Evolutionary conservation across 192 early-diverging fungal species (phyloP), one percentile per base, ranked within the genome.

Genomic region (Coemansia sp.): DNA sequence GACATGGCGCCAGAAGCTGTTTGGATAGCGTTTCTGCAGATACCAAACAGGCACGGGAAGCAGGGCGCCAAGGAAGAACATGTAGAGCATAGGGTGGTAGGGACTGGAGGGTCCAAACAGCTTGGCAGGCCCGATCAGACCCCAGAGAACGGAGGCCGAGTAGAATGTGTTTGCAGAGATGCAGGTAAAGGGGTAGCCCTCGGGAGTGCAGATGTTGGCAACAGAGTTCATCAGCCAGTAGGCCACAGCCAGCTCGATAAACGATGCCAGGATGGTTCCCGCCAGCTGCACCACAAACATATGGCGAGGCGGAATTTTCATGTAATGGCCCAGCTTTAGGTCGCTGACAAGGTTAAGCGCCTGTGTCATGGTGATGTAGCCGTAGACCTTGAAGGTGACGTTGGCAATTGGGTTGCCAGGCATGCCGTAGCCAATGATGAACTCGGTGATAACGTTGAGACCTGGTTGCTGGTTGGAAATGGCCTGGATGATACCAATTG

Each of bases 331-430:
- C 12, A 93, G 81, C 68, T 92, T 93, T 23, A 91, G 72, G 67
- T 93, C 92, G 69, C 70, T 67, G 11, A 79, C 74, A 37, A 96
- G 88, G 23, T 84, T 84, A 39, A 96, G 71, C 44, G 88, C 89
- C 81, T 98, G 95, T n/a, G 83, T 74, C 80, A 93, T 84, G 6
- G 89, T 85, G 63, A 90, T 94, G 73, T 88, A 89, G 52, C 91
- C 92, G 61, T 92, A 87, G 12, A 92, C 90, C 79, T 96, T 96
- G 87, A 94, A 96, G 4, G 90, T 87, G 43, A 94, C 89, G 57
- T 94, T 92, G 67, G 88, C 89, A 42, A 94, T 89, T 13, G 92
- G 86, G 60, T 94, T 79, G 23, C 93, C 95, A 8, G 92, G 92
- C 47, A 89, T 74, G 6, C 91, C 83, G 61, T 90, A 91, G 63